Base-by-base conservation (phyloP, 345 rosid genomes). In the Geranium brycei region DNA sequence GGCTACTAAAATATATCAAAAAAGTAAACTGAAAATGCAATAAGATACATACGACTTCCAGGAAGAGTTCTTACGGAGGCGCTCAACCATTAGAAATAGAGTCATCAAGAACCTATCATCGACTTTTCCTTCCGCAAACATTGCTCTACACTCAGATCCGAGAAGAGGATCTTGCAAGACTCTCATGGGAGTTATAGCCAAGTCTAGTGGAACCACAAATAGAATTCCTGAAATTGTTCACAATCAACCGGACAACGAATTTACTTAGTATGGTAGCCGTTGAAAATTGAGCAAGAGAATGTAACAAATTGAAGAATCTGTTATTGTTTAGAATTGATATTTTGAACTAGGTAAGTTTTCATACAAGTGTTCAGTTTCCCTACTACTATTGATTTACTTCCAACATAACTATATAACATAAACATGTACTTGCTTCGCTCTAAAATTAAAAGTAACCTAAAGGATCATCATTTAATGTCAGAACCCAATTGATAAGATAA, bases 131-230 rank as follows among this genome's bases (percentile, higher is more conserved):
- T 87, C 77, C 59, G 87, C 87, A 65, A 85, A 84, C 93, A 89
- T 81, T 32, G 88, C 79, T 76, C 88, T 81, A 72, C 95, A 92
- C 53, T 87, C 89, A 17, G 89, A 86, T 66, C 98, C 96, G 55
- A 87, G 63, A 62, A 84, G 82, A 75, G 98, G 91, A 67, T 92
- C 96, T 79, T 92, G 91, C 75, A 92, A 77, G 51, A 89, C 98
- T 62, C 95, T 86, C 98, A 92, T 92, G 3, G 98, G 98, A 56
- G 98, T 89, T 68, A 91, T 89, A 17, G 93, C 91, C 70, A 91
- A 77, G 76, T 83, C 79, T 58, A 89, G 83, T 4, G 96, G 95
- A 82, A 85, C 92, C 68, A 85, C 86, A 17, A 91, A 68, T 59
- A 87, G 73, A 58, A 87, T 84, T 58, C 89, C 98, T 89, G 88